Percentiles rank a stretch among this genome's conserved stretches.
Conservation (phyloP, 352 stramenopile genomes). For the Globisporangium camurandrum region DNA sequence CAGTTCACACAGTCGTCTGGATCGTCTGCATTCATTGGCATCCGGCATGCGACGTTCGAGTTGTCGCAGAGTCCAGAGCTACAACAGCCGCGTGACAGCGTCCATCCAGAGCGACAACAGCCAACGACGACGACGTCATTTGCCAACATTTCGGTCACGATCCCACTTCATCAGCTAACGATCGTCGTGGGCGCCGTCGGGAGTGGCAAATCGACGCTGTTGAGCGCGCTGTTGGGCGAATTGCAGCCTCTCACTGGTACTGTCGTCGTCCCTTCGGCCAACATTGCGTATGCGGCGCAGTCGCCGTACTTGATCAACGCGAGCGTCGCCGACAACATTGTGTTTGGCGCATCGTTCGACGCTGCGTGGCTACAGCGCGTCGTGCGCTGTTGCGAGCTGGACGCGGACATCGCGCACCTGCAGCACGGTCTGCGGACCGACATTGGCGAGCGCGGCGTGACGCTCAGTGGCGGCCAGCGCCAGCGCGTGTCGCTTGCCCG, state of each 20-base stretch:
- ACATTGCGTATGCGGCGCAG: conserved; percentile 34
- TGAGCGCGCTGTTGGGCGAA: conserved; percentile 40
- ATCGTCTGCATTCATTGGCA: conserved; percentile 26
- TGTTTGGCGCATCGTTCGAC: conserved; percentile 40
- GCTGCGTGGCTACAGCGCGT: conserved; percentile 35
- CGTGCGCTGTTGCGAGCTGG: conserved; percentile 69
- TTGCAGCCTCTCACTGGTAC: conserved; percentile 11
- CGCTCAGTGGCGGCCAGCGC: conserved; percentile 59
- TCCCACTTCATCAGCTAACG: conserved; percentile 32
- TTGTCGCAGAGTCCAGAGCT: conserved; percentile 23
- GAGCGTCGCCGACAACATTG: conserved; percentile 45
- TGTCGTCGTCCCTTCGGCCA: conserved; percentile 20
- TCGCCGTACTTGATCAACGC: conserved; percentile 47
- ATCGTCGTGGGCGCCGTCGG: conserved; percentile 39
- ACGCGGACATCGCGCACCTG: conserved; percentile 81
- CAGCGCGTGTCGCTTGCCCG: conserved; percentile 50
- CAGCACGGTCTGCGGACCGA: conserved; percentile 88
- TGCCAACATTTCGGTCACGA: conserved; percentile 45
- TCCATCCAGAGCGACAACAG: conserved; percentile 3
- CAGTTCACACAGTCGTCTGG: background rate
- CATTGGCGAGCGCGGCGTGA: conserved; percentile 88
- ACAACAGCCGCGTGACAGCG: background rate
- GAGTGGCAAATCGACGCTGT: conserved; percentile 43
- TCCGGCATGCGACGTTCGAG: conserved; percentile 40
- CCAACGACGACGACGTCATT: conserved; percentile 9